These are phyloP conservation scores for Leucocoprinus birnbaumii DNA, from an alignment of 768 basidiomycete genomes.

Conservation along the genomic window DNA sequence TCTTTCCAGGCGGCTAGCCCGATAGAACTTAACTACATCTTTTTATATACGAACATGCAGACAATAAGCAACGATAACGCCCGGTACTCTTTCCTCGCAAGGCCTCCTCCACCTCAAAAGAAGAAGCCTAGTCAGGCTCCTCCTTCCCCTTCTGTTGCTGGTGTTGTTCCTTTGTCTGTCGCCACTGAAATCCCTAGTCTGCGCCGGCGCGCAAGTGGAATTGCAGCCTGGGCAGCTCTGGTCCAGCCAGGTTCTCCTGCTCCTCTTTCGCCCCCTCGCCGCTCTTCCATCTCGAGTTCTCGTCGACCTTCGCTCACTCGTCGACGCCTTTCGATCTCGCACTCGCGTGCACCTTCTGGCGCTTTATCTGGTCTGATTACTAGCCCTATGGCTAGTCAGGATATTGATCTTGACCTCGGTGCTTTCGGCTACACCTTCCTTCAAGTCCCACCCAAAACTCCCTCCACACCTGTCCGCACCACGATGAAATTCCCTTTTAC, in stretches of 20 bases:
- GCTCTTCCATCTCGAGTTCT: constrained; percentile 22
- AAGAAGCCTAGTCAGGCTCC: constrained; percentile 29
- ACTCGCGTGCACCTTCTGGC: constrained; percentile 37
- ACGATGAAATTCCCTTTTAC: constrained; percentile 10
- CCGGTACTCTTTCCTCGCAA: constrained; percentile 41
- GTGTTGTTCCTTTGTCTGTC: background rate
- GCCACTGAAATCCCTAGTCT: constrained; percentile 17
- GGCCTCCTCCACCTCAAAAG: constrained; percentile 36
- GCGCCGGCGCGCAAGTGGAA: constrained; percentile 42
- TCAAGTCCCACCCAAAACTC: constrained; percentile 47
- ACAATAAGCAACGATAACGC: constrained; percentile 10
- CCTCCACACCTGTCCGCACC: constrained; percentile 36
- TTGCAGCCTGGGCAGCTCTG: constrained; percentile 59
- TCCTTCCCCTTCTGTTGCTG: constrained; percentile 20
- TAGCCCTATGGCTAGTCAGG: constrained; percentile 44
- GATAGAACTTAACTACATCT: background rate
- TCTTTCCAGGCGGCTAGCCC: constrained; percentile 4
- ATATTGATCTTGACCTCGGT: constrained; percentile 55
- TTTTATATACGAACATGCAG: background rate
- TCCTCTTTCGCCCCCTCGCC: constrained; percentile 35
- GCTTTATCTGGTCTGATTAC: constrained; percentile 46
- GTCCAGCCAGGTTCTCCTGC: constrained; percentile 72
- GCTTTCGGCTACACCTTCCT: constrained; percentile 67
- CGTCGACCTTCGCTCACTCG: constrained; percentile 19
- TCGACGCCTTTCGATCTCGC: constrained; percentile 30